phyloP scores from a whole-genome alignment of 106 monocot genomes.

The Narthecium ossifragum region DNA sequence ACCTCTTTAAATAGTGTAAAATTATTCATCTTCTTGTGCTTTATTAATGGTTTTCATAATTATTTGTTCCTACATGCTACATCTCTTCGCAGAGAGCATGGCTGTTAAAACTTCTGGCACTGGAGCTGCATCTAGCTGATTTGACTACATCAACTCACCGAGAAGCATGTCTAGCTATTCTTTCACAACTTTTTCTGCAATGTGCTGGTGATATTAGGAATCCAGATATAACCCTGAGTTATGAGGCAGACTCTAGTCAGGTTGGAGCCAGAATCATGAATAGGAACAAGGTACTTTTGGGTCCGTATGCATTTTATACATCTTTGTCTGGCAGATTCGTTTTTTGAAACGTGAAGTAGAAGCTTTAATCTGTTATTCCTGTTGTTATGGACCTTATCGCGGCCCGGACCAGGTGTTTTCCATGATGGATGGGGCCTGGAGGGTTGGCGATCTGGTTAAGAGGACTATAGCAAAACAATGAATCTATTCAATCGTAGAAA shows the following conservation, averaged over 20 bases:
- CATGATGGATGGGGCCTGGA: too few relatives aligned
- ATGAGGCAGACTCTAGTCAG: slow-evolving; percentile 7
- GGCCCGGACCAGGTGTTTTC: too few relatives aligned
- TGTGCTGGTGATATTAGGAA: slow-evolving; percentile 17
- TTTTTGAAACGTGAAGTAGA: too few relatives aligned
- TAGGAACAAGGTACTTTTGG: slow-evolving; percentile 49
- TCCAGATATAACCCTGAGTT: slow-evolving; percentile 9
- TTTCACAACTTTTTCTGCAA: slow-evolving; percentile 41
- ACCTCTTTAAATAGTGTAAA: too few relatives aligned
- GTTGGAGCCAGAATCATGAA: slow-evolving; percentile 20
- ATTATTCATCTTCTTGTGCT: neutral
- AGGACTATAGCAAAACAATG: too few relatives aligned
- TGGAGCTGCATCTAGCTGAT: slow-evolving; percentile 89
- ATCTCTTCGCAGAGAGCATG: slow-evolving; percentile 69
- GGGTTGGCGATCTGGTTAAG: too few relatives aligned
- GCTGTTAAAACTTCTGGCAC: slow-evolving; percentile 79
- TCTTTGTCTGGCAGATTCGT: too few relatives aligned
- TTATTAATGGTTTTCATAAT: neutral
- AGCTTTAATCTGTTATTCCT: too few relatives aligned
- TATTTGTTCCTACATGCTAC: slow-evolving; percentile 2
- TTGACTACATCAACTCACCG: slow-evolving; percentile 47
- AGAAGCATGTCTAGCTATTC: slow-evolving; percentile 67
- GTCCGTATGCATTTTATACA: neutral
- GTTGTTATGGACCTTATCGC: too few relatives aligned
- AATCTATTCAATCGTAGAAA: too few relatives aligned